These are phyloP conservation scores for Microdochium trichocladiopsis DNA, from an alignment of 2,329 filamentous ascomycete species.

Conservation along the genomic window DNA sequence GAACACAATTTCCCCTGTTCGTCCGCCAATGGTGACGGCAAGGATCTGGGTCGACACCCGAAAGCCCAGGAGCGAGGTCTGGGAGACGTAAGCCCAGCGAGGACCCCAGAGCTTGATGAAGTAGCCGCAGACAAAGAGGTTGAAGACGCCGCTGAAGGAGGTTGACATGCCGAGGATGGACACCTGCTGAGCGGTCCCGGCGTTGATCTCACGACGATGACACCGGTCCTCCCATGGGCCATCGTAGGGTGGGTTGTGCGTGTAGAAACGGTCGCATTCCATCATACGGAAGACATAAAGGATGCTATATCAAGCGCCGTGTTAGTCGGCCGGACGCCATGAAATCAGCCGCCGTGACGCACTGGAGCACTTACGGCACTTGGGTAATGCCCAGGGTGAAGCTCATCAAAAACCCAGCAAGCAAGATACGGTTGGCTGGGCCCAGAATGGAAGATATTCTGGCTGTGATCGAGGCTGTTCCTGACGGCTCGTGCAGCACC, in stretches of 20 bases:
- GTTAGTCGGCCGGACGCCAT: background rate
- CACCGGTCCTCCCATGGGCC: conserved; percentile 45
- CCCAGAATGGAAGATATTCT: conserved; percentile 10
- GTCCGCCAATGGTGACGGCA: conserved; percentile 55
- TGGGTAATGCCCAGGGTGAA: conserved; percentile 23
- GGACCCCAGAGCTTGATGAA: conserved; percentile 60
- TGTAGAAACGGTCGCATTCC: conserved; percentile 65
- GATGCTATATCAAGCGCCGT: conserved; percentile 21
- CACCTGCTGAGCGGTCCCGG: conserved; percentile 55
- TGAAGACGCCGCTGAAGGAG: conserved; percentile 56
- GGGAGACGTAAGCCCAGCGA: conserved; percentile 52
- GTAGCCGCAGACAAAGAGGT: conserved; percentile 62
- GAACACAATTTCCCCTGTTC: conserved; percentile 58
- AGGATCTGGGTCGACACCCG: conserved; percentile 57
- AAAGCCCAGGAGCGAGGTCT: conserved; percentile 58
- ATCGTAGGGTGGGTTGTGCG: conserved; percentile 41
- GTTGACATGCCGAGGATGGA: conserved; percentile 62
- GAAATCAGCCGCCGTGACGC: background rate
- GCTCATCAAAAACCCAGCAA: conserved; percentile 21
- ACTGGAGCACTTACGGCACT: conserved; percentile 15
- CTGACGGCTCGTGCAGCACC: conserved; percentile 4
- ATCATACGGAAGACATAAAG: conserved; percentile 65
- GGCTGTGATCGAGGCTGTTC: conserved; percentile 3
- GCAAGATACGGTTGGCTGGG: conserved; percentile 18
- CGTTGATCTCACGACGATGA: conserved; percentile 53